Evolutionary conservation across 169 alveolate species (phyloP).

Genomic region (Condylostoma magnum): DNA sequence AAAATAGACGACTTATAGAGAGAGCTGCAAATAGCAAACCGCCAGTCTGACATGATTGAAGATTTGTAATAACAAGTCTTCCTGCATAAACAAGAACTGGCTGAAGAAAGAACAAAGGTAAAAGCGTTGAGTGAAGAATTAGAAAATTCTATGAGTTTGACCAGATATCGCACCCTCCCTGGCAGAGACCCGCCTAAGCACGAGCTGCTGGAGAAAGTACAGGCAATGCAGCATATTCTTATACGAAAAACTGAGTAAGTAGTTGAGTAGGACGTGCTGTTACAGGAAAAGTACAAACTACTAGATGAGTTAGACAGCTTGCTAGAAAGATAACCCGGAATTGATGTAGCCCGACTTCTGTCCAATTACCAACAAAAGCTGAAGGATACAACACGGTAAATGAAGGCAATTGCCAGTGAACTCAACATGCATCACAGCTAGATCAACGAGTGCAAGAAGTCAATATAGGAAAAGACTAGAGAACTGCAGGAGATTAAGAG

Average conservation of each 20-base stretch:
- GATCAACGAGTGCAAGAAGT: conserved; percentile 82
- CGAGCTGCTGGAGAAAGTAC: conserved; percentile 73
- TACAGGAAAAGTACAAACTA: conserved; percentile 74
- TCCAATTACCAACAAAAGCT: conserved; percentile 65
- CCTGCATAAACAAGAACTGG: conserved; percentile 64
- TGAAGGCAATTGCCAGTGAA: conserved; percentile 82
- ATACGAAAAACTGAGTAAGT: conserved; percentile 79
- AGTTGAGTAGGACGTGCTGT: conserved; percentile 79
- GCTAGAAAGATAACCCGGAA: conserved; percentile 77
- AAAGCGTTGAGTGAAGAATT: conserved; percentile 82
- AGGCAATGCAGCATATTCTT: conserved; percentile 71
- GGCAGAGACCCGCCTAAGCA: conserved; percentile 84
- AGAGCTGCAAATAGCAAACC: conserved; percentile 66
- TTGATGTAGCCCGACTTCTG: conserved; percentile 74
- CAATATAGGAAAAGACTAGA: conserved; percentile 80
- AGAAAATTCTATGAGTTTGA: conserved; percentile 69
- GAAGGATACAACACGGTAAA: conserved; percentile 73
- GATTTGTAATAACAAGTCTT: conserved; percentile 63
- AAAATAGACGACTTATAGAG: conserved; percentile 72
- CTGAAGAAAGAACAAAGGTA: conserved; percentile 73
- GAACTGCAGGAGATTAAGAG: conserved; percentile 81
- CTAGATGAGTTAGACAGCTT: conserved; percentile 69
- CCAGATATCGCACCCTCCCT: conserved; percentile 75
- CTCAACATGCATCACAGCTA: conserved; percentile 81
- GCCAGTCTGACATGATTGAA: conserved; percentile 59